These are phyloP conservation scores for Trypanosoma scelopori DNA, from an alignment of 208 protist species.

Conservation along the genomic window DNA sequence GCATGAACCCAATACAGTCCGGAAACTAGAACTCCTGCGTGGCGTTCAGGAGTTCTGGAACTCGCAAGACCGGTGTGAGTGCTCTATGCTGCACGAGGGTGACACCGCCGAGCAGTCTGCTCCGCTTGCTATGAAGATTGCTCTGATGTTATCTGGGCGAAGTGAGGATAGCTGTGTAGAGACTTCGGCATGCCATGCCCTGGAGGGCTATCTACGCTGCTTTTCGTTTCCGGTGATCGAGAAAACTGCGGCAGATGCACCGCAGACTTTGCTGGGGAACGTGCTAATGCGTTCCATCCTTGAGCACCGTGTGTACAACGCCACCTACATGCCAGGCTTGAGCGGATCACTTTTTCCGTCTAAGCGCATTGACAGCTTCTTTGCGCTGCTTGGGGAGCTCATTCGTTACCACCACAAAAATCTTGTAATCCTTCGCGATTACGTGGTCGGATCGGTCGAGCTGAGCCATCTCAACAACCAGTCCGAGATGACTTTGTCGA, in stretches of 20 bases:
- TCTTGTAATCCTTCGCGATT: slow-evolving; percentile 42
- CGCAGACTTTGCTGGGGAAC: slow-evolving; percentile 42
- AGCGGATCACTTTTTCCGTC: slow-evolving; percentile 50
- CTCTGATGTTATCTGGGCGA: slow-evolving; percentile 31
- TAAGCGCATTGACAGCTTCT: slow-evolving; percentile 55
- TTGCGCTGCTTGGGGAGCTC: slow-evolving; percentile 64
- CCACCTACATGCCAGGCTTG: slow-evolving; percentile 55
- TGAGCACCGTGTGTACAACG: slow-evolving; percentile 78
- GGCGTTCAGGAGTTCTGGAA: slow-evolving; percentile 83
- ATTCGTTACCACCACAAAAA: slow-evolving; percentile 68
- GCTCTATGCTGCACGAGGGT: slow-evolving; percentile 46
- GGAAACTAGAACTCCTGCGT: slow-evolving; percentile 82
- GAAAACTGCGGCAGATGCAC: slow-evolving; percentile 19
- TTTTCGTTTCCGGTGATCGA: slow-evolving; percentile 40
- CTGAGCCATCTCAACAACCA: slow-evolving; percentile 53
- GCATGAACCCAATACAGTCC: slow-evolving; percentile 73
- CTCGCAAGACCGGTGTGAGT: slow-evolving; percentile 67
- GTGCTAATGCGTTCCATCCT: slow-evolving; percentile 56
- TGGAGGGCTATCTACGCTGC: slow-evolving; percentile 69
- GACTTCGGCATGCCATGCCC: slow-evolving; percentile 53
- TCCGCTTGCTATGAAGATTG: slow-evolving; percentile 46
- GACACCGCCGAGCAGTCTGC: slow-evolving; percentile 32
- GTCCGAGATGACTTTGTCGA: slow-evolving; percentile 1
- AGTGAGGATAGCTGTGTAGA: slow-evolving; percentile 71
- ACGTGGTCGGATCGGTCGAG: slow-evolving; percentile 39